Evolutionary conservation across 331 rosid species (phyloP), one percentile per base, ranked within the genome.

Genomic region (Pyrus hybrid): DNA sequence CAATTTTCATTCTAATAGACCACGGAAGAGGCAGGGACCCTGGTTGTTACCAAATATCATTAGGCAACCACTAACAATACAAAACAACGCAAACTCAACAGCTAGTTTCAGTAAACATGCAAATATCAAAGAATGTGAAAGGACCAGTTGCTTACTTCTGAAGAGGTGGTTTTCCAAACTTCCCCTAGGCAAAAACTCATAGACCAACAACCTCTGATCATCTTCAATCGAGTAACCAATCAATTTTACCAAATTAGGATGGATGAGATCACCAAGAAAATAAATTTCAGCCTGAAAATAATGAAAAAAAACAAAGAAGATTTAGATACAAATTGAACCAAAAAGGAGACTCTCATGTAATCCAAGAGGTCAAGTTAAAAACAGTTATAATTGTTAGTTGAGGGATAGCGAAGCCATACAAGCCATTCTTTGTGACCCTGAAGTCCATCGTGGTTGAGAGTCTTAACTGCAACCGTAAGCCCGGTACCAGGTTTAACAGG

Each of bases 361-460:
- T 66, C 28, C 13, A 66, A 9, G 51, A 11, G 10, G 26, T 35
- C 28, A 20, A 26, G 12, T 33, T 4, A 33, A 35, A 66, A 32
- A 66, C 22, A 3, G 41, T 33, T 11, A n/a, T 10, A 41, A 51
- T 51, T 21, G 57, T 20, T 7, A 26, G 32, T 20, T 53, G 28
- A 70, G 35, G 76, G 70, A 68, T 49, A 67, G 43, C 9, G 75
- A 78, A 78, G 78, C 83, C 81, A 51, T 93, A 93, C 98, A 87
- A 93, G 96, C 98, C 98, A 93, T 85, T 93, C 98, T 81, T 91
- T 93, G 79, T 93, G 98, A 84, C 98, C 98, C 86, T 93, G 98
- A 81, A 91, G 88, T 70, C 98, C 98, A 79, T 89, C 97, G 63
- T 91, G 97, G 77, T 91, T 91, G 71, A 91, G 96, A 72, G 91